Evolutionary conservation across 78 protist genomes (phyloP).

Genomic region (Dictyostelium firmibasis): DNA sequence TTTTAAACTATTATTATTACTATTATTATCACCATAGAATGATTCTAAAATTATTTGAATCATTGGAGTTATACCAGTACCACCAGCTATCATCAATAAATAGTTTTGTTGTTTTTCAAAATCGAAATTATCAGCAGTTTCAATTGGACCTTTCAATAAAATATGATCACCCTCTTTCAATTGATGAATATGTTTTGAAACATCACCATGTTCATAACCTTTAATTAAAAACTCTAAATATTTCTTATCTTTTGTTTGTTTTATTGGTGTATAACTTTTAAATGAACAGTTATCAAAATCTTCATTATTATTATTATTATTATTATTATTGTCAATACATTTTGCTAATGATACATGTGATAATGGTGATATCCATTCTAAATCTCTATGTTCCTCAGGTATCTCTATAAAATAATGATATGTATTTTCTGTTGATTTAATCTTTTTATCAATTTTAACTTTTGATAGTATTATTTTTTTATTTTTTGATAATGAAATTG

Average conservation of each 20-base stretch:
- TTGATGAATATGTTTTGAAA: conserved; percentile 16
- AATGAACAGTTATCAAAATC: conserved; percentile 9
- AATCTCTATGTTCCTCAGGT: not conserved
- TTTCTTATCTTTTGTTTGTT: not conserved
- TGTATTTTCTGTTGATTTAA: not conserved
- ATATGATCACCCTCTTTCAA: conserved; percentile 25
- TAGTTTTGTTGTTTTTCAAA: not conserved
- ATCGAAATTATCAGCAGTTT: conserved; percentile 7
- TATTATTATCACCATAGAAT: not conserved
- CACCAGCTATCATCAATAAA: conserved; percentile 60
- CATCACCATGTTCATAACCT: conserved; percentile 39
- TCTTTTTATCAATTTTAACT: not conserved
- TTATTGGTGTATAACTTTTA: conserved; percentile 67
- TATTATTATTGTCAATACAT: not conserved
- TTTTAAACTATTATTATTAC: not conserved
- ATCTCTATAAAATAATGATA: not conserved
- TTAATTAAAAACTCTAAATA: conserved; percentile 52
- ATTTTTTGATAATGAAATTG: no score
- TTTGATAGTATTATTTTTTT: not conserved
- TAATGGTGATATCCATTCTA: conserved; percentile 57
- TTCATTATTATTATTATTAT: not conserved
- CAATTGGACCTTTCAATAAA: conserved; percentile 42
- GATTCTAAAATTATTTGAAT: conserved; percentile 11
- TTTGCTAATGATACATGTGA: conserved; percentile 45
- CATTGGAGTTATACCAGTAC: conserved; percentile 79